Evolutionary conservation across 768 basidiomycete genomes (phyloP).

Genomic region (Podaxis carcinomalis): DNA sequence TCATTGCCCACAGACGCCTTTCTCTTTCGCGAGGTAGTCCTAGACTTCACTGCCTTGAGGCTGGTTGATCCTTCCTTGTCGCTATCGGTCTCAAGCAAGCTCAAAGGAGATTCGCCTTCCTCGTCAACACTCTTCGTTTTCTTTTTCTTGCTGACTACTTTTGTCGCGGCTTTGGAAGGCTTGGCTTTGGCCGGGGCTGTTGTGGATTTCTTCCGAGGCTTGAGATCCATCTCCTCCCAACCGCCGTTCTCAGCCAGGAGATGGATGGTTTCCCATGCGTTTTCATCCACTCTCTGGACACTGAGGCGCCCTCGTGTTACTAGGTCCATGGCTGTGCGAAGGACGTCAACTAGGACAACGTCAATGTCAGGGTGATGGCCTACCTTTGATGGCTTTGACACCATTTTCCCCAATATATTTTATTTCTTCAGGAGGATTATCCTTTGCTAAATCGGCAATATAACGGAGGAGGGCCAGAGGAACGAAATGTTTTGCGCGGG

Average conservation of each 20-base stretch:
- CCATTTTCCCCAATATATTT: constrained; percentile 64
- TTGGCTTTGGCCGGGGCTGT: constrained; percentile 3
- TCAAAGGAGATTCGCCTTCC: constrained; percentile 6
- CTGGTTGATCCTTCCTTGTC: neutral
- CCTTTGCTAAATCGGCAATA: constrained; percentile 41
- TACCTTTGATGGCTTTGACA: constrained; percentile 61
- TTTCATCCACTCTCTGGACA: constrained; percentile 73
- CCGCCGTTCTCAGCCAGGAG: constrained; percentile 69
- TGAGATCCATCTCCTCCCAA: constrained; percentile 57
- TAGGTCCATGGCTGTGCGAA: constrained; percentile 65
- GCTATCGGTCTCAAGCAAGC: neutral
- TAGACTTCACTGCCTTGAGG: neutral
- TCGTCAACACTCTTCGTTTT: neutral
- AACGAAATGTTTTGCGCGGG: constrained; percentile 67
- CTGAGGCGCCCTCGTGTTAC: constrained; percentile 80
- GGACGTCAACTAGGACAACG: neutral
- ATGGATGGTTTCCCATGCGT: constrained; percentile 60
- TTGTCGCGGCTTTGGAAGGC: neutral
- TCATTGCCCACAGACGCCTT: neutral
- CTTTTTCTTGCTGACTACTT: neutral
- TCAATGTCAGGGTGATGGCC: constrained; percentile 8
- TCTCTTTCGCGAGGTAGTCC: neutral
- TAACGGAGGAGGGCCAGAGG: constrained; percentile 71
- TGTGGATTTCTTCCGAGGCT: constrained; percentile 26
- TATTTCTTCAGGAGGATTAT: constrained; percentile 47